Base-by-base conservation (phyloP, 2,329 filamentous ascomycete genomes). In the Nothomitra cinnamomea region DNA sequence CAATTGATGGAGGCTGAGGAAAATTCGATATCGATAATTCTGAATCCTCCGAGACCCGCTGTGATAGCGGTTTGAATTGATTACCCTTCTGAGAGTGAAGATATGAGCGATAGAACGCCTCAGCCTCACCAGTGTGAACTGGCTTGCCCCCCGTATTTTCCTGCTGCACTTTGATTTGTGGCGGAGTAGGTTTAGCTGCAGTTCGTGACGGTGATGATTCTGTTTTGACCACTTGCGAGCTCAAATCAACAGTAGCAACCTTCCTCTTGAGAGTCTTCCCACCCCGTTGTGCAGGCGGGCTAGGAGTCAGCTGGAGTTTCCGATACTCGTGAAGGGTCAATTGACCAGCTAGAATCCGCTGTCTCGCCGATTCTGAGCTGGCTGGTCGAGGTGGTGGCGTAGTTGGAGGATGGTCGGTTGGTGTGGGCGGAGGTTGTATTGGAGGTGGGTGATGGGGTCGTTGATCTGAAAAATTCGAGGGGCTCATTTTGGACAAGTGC, bases 1-100 rank as follows among this genome's bases (percentile, higher is more conserved):
- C 36, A 1, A 54, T 42, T 35, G 57, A 59, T n/a, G 63, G 63
- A 13, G 63, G 66, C 22, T 60, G 60, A 5, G 65, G 66, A 47
- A 68, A 68, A 35, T 61, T 60, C 8, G 65, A 67, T 21, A 67
- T 56, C 8, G 65, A 67, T 53, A 66, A 60, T 2, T 35, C 19
- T 13, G 45, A 49, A 32, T 24, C n/a, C 25, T 35, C 45, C 1
- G 45, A 35, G 24, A 32, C 45, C 24, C 45, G 25, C 24, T 49
- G 45, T 49, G 19, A 7, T 15, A 21, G 25, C 13, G 21, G n/a
- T 3, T 25, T 48, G n/a, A 6, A 25, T 7, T 6, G n/a, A 15
- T 32, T 49, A 7, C 10, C 45, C 10, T 5, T 35, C 3, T 49
- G 24, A n/a, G 25, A 49, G 45, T 49, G 22, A 7, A 35, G 32